Percentiles rank a stretch among this genome's conserved stretches.
Evolutionary conservation across 345 rosid species (phyloP).

Genomic region (Physaria fendleri): DNA sequence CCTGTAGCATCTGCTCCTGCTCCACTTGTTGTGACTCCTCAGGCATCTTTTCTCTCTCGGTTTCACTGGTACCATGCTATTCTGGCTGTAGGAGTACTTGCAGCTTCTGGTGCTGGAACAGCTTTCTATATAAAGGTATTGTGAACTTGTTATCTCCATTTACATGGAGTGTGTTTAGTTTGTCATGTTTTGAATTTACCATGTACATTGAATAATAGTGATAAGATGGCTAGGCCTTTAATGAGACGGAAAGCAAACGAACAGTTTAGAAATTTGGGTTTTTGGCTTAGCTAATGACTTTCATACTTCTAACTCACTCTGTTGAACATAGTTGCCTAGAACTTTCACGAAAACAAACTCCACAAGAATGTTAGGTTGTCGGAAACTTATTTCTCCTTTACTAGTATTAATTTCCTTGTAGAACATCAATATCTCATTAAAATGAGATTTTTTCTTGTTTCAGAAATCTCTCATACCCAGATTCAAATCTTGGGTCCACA

Average conservation of each 20-base stretch:
- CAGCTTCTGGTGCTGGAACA: constrained; percentile 86
- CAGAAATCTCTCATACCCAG: constrained; percentile 74
- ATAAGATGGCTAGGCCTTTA: not conserved
- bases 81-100: constrained; percentile 67
- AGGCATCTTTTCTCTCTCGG: constrained; percentile 29
- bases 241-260: not conserved
- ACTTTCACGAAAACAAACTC: not conserved
- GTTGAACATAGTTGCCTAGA: not conserved
- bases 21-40: constrained; percentile 38
- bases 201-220: not conserved
- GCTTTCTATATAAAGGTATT: constrained; percentile 70
- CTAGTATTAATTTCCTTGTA: not conserved
- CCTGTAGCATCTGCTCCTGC: constrained; percentile 42
- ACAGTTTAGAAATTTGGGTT: not conserved
- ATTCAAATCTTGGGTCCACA: constrained; percentile 84
- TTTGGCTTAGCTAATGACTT: not conserved
- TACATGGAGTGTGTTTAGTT: not conserved
- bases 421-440: constrained; percentile 7
- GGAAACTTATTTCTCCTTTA: not conserved
- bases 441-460: constrained; percentile 26
- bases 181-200: not conserved
- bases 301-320: not conserved
- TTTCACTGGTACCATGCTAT: constrained; percentile 88
- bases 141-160: not conserved
- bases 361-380: not conserved